Evolutionary conservation across 768 basidiomycete species (phyloP), one percentile per base, ranked within the genome.

Genomic region (Astraeus odoratus): DNA sequence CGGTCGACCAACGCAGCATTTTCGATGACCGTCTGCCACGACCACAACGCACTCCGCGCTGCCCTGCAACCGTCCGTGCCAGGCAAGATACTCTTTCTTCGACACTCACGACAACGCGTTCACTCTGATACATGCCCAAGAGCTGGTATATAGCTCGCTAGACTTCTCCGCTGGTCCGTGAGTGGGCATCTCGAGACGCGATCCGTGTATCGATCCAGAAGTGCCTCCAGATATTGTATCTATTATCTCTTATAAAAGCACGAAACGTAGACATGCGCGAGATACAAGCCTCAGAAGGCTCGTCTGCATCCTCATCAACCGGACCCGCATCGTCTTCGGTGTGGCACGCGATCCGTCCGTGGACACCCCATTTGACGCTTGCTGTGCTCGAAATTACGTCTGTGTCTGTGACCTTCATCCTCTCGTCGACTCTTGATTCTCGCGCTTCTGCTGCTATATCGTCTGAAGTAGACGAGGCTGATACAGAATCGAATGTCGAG

Each of bases 271-370:
- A 39, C 37, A 39, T 39, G 37, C 37, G 12, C 23, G 37, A 30
- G 5, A 13, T 35, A 16, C 40, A 20, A 31, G 40, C 33, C 26
- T 26, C 19, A 3, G 22, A 10, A 24, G 20, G 15, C 23, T 15
- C 37, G 24, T 39, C 37, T 39, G 37, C 37, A 25, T 39, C 37
- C 22, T 23, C 37, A 15, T n/a, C 37, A 22, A 13, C 37, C 19
- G 23, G 37, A 24, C 37, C 20, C 12, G 23, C 22, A 22, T 23
- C 20, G 16, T 39, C 37, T 10, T 39, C 37, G 37, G 23, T 25
- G n/a, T 90, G 87, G 87, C 80, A 79, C 47, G 68, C 82, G 9
- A 80, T 90, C 52, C 75, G 86, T 12, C 88, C 86, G 6, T 89
- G 85, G 81, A 71, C 75, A 4, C 81, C 82, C 29, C 79, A 78